Base-by-base conservation (phyloP, 208 protist species). In the Porcisia hertigi region DNA sequence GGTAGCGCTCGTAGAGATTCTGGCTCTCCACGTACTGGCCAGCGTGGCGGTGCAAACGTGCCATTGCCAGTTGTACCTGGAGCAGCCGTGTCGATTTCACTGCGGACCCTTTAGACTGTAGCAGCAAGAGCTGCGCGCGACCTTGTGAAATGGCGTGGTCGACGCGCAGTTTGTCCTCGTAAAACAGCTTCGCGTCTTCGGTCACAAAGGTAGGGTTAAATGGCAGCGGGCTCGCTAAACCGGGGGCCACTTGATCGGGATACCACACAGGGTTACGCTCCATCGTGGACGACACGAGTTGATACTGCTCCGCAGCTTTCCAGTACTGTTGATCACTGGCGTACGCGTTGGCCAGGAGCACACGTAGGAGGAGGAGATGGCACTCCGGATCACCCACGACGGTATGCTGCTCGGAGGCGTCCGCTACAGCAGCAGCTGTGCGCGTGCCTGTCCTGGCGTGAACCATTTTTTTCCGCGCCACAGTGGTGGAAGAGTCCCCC, bases 311-410 rank as follows among this genome's bases (percentile, higher is more conserved):
- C 47, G 88, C 74, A 4, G 92, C 89, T 23, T 77, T 80, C 85
- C 87, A 93, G 74, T 86, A 87, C 54, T 88, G 79, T 66, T 88
- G 82, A 69, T 90, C 83, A 75, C 81, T 86, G 34, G 86, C 82
- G 60, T 87, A 75, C 14, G 89, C 89, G 74, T 93, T 96, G 39
- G 88, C 92, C 3, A 96, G 92, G 34, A 96, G 81, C 36, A 96
- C 84, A 67, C 92, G 88, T 30, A 93, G 62, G 63, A 83, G 76
- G 54, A 75, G 41, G 18, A 79, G 69, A 47, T 78, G 54, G 43
- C 66, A 63, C 62, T 79, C 79, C 2, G 73, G 73, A 34, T 79
- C 74, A 52, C 64, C 73, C 30, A 69, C 47, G 23, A 12, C 25
- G 23, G 5, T 57, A n/a, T 49, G 20, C 1, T 58, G 16, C 23